These are phyloP conservation scores for Aspergillus wentii DNA, from an alignment of 495 filamentous ascomycete genomes.

Conservation along the genomic window DNA sequence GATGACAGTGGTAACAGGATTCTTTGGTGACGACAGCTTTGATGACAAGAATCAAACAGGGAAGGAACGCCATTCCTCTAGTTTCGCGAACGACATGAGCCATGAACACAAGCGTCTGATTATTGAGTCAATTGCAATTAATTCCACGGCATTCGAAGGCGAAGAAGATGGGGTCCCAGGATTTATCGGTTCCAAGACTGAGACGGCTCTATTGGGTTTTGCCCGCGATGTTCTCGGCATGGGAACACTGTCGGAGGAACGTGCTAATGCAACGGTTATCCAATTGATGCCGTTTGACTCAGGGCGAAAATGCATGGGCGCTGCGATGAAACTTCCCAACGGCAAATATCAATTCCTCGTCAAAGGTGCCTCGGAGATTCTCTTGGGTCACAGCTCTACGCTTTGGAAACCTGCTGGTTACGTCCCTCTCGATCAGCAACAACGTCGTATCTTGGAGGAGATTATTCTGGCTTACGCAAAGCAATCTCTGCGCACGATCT, in stretches of 20 bases:
- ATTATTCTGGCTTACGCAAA: slow-evolving; percentile 68
- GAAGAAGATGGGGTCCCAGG: slow-evolving; percentile 52
- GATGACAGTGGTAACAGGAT: slow-evolving; percentile 64
- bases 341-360: slow-evolving; percentile 59
- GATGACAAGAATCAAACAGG: slow-evolving; percentile 14
- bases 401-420: slow-evolving; percentile 55
- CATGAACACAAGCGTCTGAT: slow-evolving; percentile 39
- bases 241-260: slow-evolving; percentile 56
- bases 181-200: slow-evolving; percentile 76
- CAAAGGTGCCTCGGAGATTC: slow-evolving; percentile 73
- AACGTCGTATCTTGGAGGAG: slow-evolving; percentile 30
- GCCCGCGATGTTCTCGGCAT: slow-evolving; percentile 65
- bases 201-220: slow-evolving; percentile 65
- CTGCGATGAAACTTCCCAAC: slow-evolving; percentile 52
- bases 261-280: slow-evolving; percentile 56
- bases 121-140: slow-evolving; percentile 59
- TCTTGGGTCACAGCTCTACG: slow-evolving; percentile 59
- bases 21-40: slow-evolving; percentile 38
- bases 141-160: slow-evolving; percentile 75
- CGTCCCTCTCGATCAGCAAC: slow-evolving; percentile 39
- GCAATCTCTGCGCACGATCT: slow-evolving; percentile 74
- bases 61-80: not conserved
- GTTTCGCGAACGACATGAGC: slow-evolving; percentile 4
- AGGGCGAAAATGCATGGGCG: slow-evolving; percentile 70
- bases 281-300: slow-evolving; percentile 76